phyloP scores from a whole-genome alignment of 2,329 filamentous ascomycete genomes.

The Pseudofabraea citricarpa region DNA sequence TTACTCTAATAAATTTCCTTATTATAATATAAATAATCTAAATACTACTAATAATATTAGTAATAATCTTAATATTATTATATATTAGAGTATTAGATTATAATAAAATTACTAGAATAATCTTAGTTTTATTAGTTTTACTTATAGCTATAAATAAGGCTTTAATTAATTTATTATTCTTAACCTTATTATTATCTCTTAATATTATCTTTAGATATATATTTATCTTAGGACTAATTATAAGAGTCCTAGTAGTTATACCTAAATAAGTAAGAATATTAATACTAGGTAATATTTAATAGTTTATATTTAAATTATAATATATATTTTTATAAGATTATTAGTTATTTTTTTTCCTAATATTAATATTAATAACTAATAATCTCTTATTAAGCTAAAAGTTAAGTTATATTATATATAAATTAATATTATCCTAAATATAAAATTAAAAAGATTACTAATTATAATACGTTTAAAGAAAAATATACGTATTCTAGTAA shows the following conservation, averaged over 20 bases:
- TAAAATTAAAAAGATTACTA: conserved; percentile 23
- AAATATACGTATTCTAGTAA: conserved; percentile 34
- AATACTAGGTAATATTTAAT: conserved; percentile 51
- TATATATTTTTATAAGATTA: conserved; percentile 61
- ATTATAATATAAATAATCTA: conserved; percentile 25
- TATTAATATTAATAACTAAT: conserved; percentile 66
- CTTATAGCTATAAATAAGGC: conserved; percentile 12
- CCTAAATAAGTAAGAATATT: conserved; percentile 17
- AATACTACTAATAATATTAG: conserved; percentile 22
- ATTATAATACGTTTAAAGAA: conserved; percentile 52
- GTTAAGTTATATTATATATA: conserved; percentile 39
- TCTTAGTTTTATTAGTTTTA: conserved; percentile 9
- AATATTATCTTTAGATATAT: conserved; percentile 8
- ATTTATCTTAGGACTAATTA: conserved; percentile 6
- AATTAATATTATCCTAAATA: background rate
- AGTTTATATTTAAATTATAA: conserved; percentile 59
- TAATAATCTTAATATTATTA: conserved; percentile 25
- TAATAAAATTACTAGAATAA: conserved; percentile 24
- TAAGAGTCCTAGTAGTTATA: conserved; percentile 17
- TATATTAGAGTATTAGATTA: conserved; percentile 23
- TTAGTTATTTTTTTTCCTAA: conserved; percentile 51
- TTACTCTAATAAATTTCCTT: conserved; percentile 24
- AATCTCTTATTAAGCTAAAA: conserved; percentile 37
- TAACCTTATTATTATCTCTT: conserved; percentile 11
- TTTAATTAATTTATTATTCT: conserved; percentile 13